Conservation (phyloP, 2,329 filamentous ascomycete genomes). For the Penicillium frequentans region DNA sequence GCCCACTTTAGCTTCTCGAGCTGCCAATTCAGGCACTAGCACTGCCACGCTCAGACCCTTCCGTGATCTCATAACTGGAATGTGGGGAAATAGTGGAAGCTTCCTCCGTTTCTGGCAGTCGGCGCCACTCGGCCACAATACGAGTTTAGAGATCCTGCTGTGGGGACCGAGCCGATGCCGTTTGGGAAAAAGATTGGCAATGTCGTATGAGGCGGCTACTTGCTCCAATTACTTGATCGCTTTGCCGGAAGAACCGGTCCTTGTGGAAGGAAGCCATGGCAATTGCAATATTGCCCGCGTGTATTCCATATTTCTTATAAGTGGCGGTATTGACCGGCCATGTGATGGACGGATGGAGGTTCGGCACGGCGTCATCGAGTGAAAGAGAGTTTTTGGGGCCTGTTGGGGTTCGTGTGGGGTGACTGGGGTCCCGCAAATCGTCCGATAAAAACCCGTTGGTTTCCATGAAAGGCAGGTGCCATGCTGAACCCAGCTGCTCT, state of each 20-base stretch:
- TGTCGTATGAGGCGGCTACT: not conserved
- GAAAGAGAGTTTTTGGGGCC: constrained; percentile 10
- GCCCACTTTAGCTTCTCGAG: not conserved
- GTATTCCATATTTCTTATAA: not conserved
- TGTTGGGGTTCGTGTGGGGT: not conserved
- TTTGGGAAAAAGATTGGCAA: not conserved
- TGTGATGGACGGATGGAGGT: not conserved
- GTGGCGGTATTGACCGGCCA: not conserved
- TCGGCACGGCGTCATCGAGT: constrained; percentile 19
- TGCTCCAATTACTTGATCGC: not conserved
- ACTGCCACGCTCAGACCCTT: constrained; percentile 1
- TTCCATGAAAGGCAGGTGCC: constrained; percentile 1
- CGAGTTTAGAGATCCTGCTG: not conserved
- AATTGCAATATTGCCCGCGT: not conserved
- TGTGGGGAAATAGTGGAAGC: constrained; percentile 16
- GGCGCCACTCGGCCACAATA: not conserved
- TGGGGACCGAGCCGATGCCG: constrained; percentile 1
- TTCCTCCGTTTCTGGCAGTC: not conserved
- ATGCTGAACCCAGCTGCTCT: not conserved
- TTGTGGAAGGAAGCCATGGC: not conserved
- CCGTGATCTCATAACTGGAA: constrained; percentile 1
- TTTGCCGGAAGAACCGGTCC: not conserved
- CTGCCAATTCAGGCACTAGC: constrained; percentile 15
- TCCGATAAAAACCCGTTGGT: constrained; percentile 14
- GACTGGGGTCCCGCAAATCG: constrained; percentile 8